phyloP scores from a whole-genome alignment of 169 alveolate species.

The Eimeria praecox region DNA sequence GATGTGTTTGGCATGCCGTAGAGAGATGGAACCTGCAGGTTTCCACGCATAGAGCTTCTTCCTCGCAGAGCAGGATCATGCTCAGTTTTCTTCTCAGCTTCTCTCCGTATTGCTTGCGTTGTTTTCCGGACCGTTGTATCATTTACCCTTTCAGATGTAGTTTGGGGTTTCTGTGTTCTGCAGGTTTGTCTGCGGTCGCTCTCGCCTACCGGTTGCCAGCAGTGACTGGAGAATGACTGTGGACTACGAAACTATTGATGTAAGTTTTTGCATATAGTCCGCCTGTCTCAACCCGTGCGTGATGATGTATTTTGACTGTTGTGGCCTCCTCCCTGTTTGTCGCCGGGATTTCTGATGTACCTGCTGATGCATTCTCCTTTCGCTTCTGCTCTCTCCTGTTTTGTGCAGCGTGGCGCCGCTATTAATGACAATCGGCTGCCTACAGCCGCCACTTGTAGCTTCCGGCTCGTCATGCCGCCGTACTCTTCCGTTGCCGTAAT shows the following conservation, averaged over 20 bases:
- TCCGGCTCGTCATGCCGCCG: constrained; percentile 92
- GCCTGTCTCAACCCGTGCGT: no score
- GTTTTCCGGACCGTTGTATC: neutral
- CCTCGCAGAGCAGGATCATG: no score
- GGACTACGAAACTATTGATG: constrained; percentile 88
- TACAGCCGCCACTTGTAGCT: constrained; percentile 95
- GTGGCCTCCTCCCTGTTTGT: neutral
- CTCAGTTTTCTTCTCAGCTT: no score
- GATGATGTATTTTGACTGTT: neutral
- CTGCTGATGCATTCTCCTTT: neutral
- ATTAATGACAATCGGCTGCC: constrained; percentile 92
- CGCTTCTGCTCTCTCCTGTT: neutral
- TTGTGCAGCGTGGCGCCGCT: constrained; percentile 53
- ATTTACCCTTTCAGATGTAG: neutral
- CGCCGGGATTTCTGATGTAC: neutral
- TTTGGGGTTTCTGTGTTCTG: neutral
- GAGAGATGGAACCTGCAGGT: no score
- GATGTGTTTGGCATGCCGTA: no score
- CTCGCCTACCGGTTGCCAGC: constrained; percentile 92
- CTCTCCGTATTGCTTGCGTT: neutral
- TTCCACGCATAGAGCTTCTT: neutral
- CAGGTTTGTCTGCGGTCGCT: constrained; percentile 94
- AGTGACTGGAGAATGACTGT: constrained; percentile 93
- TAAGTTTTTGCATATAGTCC: neutral
- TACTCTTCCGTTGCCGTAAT: constrained; percentile 91